Evolutionary conservation across 768 basidiomycete species (phyloP).

Genomic region (Russula emetica): DNA sequence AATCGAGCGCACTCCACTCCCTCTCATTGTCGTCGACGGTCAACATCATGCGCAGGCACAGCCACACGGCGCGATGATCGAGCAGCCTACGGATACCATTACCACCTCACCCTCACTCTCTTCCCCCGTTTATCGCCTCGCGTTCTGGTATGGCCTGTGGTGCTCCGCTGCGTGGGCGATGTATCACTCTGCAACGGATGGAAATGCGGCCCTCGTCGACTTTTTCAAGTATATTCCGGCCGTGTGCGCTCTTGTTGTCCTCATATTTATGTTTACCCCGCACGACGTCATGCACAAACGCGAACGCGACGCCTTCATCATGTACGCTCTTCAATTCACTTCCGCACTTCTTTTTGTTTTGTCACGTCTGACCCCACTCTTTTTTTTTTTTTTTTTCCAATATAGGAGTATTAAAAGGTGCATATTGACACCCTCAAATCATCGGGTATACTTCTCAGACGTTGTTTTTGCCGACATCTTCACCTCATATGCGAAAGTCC

Average conservation of each 20-base stretch:
- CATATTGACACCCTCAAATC: conserved; percentile 54
- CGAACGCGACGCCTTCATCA: conserved; percentile 73
- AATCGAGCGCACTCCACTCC: conserved; percentile 28
- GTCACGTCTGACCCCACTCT: not conserved
- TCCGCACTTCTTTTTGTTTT: not conserved
- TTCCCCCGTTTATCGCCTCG: conserved; percentile 62
- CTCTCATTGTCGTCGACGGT: conserved; percentile 31
- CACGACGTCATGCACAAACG: conserved; percentile 59
- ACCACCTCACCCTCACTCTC: conserved; percentile 53
- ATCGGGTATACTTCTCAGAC: conserved; percentile 81
- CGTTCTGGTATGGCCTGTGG: conserved; percentile 55
- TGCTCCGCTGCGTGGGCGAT: conserved; percentile 63
- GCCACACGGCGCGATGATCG: conserved; percentile 32
- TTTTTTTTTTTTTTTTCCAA: too few species aligned
- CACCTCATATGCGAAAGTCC: conserved; percentile 94
- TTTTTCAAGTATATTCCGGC: conserved; percentile 72
- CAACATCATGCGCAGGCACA: not conserved
- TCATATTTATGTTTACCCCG: conserved; percentile 61
- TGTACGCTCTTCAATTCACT: conserved; percentile 47
- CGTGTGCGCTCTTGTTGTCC: conserved; percentile 54
- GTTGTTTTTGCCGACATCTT: conserved; percentile 92
- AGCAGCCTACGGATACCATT: conserved; percentile 35
- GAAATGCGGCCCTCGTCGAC: conserved; percentile 60
- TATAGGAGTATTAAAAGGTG: conserved; percentile 71
- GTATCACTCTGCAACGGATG: conserved; percentile 58